Evolutionary conservation across 2,329 filamentous ascomycete genomes (phyloP).

Genomic region (Emericellopsis cladophorae): DNA sequence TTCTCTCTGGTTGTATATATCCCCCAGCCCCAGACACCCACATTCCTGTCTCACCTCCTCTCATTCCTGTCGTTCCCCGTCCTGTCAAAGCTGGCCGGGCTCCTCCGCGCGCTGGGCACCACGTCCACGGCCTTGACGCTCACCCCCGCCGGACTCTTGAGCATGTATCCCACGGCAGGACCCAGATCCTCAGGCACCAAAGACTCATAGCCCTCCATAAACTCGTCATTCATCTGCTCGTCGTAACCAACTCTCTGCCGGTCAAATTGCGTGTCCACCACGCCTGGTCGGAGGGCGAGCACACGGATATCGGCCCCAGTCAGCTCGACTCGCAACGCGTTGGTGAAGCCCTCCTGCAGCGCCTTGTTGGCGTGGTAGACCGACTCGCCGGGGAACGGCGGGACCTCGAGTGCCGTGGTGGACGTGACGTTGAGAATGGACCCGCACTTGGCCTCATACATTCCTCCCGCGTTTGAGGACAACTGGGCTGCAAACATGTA

Average conservation of each 20-base stretch:
- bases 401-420: constrained; percentile 30
- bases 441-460: constrained; percentile 22
- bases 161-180: constrained; percentile 26
- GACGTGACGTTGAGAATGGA: constrained; percentile 36
- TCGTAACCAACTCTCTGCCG: constrained; percentile 29
- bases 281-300: constrained; percentile 28
- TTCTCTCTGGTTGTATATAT: background rate
- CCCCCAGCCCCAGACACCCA: background rate
- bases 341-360: constrained; percentile 33
- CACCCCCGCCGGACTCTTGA: constrained; percentile 17
- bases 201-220: constrained; percentile 30
- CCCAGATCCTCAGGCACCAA: constrained; percentile 28
- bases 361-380: constrained; percentile 35
- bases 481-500: constrained; percentile 30
- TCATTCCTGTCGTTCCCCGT: constrained; percentile 10
- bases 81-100: constrained; percentile 16
- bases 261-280: constrained; percentile 35
- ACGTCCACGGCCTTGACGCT: constrained; percentile 32
- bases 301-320: constrained; percentile 31
- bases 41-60: background rate
- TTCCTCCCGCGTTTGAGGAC: constrained; percentile 25
- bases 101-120: constrained; percentile 24
- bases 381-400: constrained; percentile 33
- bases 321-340: constrained; percentile 33
- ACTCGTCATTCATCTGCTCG: constrained; percentile 24